Evolutionary conservation across 2,329 filamentous ascomycete genomes (phyloP), one percentile per base, ranked within the genome.

Genomic region (Fusarium sp.): DNA sequence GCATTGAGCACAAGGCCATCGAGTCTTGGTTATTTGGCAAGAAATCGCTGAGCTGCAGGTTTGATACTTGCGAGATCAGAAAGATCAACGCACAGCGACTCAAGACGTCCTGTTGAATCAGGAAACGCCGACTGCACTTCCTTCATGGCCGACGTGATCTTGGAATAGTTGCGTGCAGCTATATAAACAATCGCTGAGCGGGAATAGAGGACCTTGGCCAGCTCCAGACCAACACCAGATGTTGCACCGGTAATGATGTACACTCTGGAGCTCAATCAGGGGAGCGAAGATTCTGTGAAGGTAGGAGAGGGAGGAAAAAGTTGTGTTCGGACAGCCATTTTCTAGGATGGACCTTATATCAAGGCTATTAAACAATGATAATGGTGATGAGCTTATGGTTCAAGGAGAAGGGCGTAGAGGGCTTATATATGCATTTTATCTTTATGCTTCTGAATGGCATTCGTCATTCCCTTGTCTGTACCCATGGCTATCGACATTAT

Each of bases 231-330:
- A 41, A 75, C 62, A 9, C 58, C 68, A 18, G 71, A 72, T 25
- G 73, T 72, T 50, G 70, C 68, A 22, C 73, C 65, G 4, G 73
- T 75, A 39, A 74, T 55, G 44, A 75, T 72, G 58, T 72, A 74
- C 27, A 72, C 58, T 41, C 60, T 52, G 20, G 62, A 70, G 39
- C 50, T 47, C 10, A 72, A 60, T 2, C 41, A 64, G 4, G 71
- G 58, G 12, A 75, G 56, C n/a, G 62, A 72, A 5, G 42, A 20
- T 42, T 72, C 73, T 20, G 68, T 73, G 14, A 75, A 75, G 35
- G 57, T 50, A 15, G 73, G 70, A 13, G 57, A 65, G 4, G 68
- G 68, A 13, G 73, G 70, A 13, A 68, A 75, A 25, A 72, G 38
- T 45, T 75, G 61, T n/a, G 68, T 53, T 45, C 54, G 35, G 25